These are phyloP conservation scores for Thoreauomyces humboldtii DNA, from an alignment of 192 early-diverging fungal species.

Conservation along the genomic window DNA sequence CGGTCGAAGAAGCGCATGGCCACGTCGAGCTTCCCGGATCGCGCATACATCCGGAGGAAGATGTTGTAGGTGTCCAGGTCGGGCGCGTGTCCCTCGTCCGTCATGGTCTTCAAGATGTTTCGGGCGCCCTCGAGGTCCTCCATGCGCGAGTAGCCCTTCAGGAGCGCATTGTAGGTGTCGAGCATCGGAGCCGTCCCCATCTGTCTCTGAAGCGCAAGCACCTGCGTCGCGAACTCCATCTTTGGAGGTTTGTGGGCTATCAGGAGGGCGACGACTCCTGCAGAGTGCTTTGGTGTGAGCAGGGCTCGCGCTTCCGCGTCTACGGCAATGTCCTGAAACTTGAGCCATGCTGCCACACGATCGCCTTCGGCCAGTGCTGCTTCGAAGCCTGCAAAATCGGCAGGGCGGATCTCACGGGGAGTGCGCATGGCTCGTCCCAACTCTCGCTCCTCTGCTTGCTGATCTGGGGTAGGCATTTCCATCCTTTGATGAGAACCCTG, in stretches of 20 bases:
- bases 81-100: constrained; percentile 15
- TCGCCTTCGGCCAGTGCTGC: constrained; percentile 20
- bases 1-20: constrained; percentile 36
- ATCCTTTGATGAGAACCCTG: too few species aligned
- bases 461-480: too few species aligned
- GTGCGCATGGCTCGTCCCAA: too few species aligned
- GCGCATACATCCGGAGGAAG: constrained; percentile 27
- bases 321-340: constrained; percentile 33
- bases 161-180: constrained; percentile 27
- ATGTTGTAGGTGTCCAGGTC: constrained; percentile 40
- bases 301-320: constrained; percentile 16
- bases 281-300: constrained; percentile 21
- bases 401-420: constrained; percentile 21
- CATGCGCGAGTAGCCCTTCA: constrained; percentile 22
- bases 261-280: constrained; percentile 18
- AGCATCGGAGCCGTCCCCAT: constrained; percentile 12
- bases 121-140: constrained; percentile 26
- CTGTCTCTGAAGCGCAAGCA: constrained; percentile 22
- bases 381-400: constrained; percentile 32
- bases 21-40: constrained; percentile 11
- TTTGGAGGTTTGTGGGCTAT: constrained; percentile 25
- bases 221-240: constrained; percentile 16
- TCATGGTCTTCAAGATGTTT: not conserved
- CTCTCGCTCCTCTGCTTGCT: too few species aligned
- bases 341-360: constrained; percentile 24